Evolutionary conservation across 139 green algal genomes (phyloP).

Genomic region (Chlorella sorokiniana): DNA sequence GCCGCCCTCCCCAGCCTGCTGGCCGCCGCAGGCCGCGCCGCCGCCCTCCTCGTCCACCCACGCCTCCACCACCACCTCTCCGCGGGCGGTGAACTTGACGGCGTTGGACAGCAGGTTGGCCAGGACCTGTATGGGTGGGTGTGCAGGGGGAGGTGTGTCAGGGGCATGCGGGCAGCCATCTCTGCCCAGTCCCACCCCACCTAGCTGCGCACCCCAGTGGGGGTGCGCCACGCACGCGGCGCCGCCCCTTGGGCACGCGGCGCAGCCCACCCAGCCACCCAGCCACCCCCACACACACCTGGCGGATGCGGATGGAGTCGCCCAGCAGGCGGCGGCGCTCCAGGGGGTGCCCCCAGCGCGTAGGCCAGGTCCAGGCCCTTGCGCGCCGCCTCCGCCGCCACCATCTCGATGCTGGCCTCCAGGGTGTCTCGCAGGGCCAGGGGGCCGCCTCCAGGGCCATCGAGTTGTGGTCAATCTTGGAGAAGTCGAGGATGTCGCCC

Average conservation of each 20-base stretch:
- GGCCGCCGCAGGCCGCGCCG: background rate
- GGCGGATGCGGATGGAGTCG: slow-evolving; percentile 55
- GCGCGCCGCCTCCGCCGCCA: slow-evolving; percentile 32
- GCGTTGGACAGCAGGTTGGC: slow-evolving; percentile 73
- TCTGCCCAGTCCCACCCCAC: no score
- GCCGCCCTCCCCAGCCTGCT: no score
- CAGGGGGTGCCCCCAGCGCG: slow-evolving; percentile 28
- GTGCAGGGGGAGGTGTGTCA: slow-evolving; percentile 13
- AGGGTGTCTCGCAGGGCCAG: slow-evolving; percentile 36
- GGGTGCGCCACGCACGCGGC: no score
- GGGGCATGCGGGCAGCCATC: background rate
- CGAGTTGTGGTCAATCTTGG: slow-evolving; percentile 50
- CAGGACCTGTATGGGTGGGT: slow-evolving; percentile 70
- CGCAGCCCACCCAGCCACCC: background rate
- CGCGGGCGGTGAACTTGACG: slow-evolving; percentile 74
- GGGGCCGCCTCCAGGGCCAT: slow-evolving; percentile 41
- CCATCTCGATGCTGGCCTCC: slow-evolving; percentile 44
- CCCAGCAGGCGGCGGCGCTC: slow-evolving; percentile 39
- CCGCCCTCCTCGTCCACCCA: slow-evolving; percentile 1
- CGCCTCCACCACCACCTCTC: slow-evolving; percentile 55
- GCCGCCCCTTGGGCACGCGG: no score
- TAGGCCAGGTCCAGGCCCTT: slow-evolving; percentile 54
- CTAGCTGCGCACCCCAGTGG: no score
- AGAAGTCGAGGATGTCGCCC: slow-evolving; percentile 68
- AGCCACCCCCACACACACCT: slow-evolving; percentile 42